Conservation (phyloP, 805 yeast genomes). For the Myxozyma vanderwaltii region DNA sequence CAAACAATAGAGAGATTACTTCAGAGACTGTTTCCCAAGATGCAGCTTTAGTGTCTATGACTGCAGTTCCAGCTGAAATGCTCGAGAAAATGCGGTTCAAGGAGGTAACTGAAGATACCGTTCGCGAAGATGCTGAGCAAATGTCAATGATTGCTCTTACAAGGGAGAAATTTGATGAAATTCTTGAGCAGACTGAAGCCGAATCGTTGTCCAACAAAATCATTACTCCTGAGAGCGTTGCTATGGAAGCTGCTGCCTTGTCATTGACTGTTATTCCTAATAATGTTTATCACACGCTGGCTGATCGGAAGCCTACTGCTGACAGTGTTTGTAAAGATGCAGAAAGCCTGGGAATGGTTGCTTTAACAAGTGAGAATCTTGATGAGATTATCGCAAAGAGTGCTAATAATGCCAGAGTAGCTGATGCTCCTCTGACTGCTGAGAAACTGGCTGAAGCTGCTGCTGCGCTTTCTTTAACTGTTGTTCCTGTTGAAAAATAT, state of each 20-base stretch:
- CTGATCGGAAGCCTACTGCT: constrained; percentile 2
- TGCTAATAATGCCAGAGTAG: background rate
- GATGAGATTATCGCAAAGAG: constrained; percentile 19
- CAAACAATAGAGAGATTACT: background rate
- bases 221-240: constrained; percentile 8
- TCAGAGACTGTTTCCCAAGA: constrained; percentile 6
- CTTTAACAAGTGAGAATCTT: constrained; percentile 37
- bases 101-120: constrained; percentile 9
- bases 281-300: constrained; percentile 7
- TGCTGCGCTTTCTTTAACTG: constrained; percentile 15
- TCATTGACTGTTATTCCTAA: constrained; percentile 15
- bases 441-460: constrained; percentile 8
- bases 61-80: constrained; percentile 24
- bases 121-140: constrained; percentile 25
- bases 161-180: constrained; percentile 31
- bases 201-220: constrained; percentile 9
- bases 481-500: background rate
- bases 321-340: constrained; percentile 25
- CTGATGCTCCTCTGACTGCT: background rate
- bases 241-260: constrained; percentile 15
- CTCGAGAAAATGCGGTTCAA: background rate
- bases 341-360: constrained; percentile 27
- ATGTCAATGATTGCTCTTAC: constrained; percentile 34
- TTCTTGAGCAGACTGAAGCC: constrained; percentile 21
- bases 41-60: constrained; percentile 5